These are phyloP conservation scores for Datura wrightii DNA, from an alignment of 257 asterid species.

Conservation along the genomic window DNA sequence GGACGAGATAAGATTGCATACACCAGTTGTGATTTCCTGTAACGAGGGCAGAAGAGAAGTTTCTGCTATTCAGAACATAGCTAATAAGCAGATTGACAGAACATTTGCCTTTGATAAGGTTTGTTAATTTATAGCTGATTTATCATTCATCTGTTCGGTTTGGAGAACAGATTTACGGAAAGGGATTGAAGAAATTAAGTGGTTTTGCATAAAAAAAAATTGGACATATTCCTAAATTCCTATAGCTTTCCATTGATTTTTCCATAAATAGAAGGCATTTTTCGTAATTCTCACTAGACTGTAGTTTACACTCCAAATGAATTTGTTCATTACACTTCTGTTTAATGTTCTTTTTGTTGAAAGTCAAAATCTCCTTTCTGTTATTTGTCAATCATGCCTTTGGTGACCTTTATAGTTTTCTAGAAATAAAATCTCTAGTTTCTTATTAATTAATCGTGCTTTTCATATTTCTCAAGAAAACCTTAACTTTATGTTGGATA, in stretches of 20 bases:
- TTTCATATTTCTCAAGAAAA: neutral
- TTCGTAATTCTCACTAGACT: neutral
- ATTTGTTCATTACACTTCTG: neutral
- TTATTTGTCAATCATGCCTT: neutral
- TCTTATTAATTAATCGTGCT: neutral
- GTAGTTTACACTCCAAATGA: neutral
- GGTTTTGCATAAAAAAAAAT: neutral
- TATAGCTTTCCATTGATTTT: neutral
- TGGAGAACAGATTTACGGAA: neutral
- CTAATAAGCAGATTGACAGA: slow-evolving; percentile 98
- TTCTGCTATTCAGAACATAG: slow-evolving; percentile 91
- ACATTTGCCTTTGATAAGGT: slow-evolving; percentile 96
- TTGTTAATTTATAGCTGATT: slow-evolving; percentile 9
- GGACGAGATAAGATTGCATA: slow-evolving; percentile 80
- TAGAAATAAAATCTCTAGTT: neutral
- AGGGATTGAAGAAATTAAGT: neutral
- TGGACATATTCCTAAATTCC: slow-evolving; percentile 20
- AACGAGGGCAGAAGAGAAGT: slow-evolving; percentile 90
- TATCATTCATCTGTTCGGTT: neutral
- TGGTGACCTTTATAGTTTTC: neutral
- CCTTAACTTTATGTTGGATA: slow-evolving; percentile 14
- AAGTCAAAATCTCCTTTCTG: no score
- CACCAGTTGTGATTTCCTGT: slow-evolving; percentile 89
- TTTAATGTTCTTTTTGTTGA: no score
- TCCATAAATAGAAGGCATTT: neutral